Percentiles rank a stretch among this genome's conserved stretches.
phyloP scores from a whole-genome alignment of 805 yeast genomes.

The Hanseniaspora vineae region DNA sequence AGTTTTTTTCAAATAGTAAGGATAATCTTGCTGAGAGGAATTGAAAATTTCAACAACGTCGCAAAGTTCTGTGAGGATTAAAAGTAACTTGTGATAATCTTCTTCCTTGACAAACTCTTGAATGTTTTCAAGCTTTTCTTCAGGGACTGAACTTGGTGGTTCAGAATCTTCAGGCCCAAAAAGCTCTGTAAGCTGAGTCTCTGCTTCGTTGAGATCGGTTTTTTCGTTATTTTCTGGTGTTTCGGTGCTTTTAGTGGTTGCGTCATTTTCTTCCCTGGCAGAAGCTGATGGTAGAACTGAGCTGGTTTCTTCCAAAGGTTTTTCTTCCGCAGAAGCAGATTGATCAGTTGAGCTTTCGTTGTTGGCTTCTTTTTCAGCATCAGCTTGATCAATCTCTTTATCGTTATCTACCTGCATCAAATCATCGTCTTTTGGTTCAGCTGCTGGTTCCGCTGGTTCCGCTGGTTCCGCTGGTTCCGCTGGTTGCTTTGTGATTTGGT shows the following conservation, averaged over 20 bases:
- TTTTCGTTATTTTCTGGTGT: constrained; percentile 1
- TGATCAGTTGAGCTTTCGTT: too few species aligned
- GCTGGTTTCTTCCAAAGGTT: background rate
- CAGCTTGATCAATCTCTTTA: background rate
- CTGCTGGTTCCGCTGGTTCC: background rate
- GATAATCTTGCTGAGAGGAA: background rate
- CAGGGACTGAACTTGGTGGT: too few species aligned
- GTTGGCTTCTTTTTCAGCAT: background rate
- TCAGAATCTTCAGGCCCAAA: too few species aligned
- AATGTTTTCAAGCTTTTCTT: background rate
- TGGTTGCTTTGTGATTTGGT: background rate
- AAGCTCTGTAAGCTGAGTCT: background rate
- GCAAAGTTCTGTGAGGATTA: constrained; percentile 3
- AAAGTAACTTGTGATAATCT: background rate
- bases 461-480: background rate
- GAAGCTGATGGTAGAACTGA: background rate
- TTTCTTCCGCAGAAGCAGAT: background rate
- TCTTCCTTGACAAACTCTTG: background rate
- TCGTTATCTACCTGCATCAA: background rate
- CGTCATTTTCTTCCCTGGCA: background rate
- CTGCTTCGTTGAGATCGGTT: background rate
- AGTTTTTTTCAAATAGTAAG: background rate
- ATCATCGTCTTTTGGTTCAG: background rate
- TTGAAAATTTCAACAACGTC: constrained; percentile 4
- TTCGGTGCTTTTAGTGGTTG: background rate